phyloP scores from a whole-genome alignment of 352 stramenopile species.

The Phytophthora tentaculata region DNA sequence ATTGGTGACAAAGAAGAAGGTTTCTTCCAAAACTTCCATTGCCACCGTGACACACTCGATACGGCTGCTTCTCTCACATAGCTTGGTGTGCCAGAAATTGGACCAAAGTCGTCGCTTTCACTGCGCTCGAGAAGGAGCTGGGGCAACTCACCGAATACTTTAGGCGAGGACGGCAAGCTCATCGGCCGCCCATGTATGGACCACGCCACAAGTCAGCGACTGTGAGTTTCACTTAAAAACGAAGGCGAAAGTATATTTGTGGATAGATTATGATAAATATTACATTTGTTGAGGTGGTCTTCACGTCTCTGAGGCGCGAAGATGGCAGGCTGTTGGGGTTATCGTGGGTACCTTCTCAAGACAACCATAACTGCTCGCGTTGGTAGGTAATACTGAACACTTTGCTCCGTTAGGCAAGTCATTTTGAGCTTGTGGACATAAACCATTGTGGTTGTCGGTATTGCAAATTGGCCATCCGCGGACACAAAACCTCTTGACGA shows the following conservation, averaged over 20 bases:
- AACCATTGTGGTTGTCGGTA: constrained; percentile 21
- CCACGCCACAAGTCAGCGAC: too few relatives aligned
- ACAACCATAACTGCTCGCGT: constrained; percentile 39
- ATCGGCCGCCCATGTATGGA: constrained; percentile 17
- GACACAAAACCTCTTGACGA: constrained; percentile 45
- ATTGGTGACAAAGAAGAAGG: neutral
- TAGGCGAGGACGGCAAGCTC: constrained; percentile 14
- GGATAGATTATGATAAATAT: too few relatives aligned
- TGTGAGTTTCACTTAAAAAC: too few relatives aligned
- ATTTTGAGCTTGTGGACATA: constrained; percentile 41
- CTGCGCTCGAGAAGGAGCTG: constrained; percentile 33
- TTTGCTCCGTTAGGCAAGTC: constrained; percentile 44
- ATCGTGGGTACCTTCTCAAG: constrained; percentile 9
- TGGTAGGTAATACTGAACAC: constrained; percentile 31
- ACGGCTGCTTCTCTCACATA: constrained; percentile 14
- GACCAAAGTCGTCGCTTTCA: constrained; percentile 29
- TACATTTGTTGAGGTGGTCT: neutral
- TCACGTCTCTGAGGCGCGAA: constrained; percentile 3
- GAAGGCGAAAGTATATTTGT: too few relatives aligned
- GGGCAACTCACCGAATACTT: constrained; percentile 20
- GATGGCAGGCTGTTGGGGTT: constrained; percentile 2
- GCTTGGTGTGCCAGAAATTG: neutral
- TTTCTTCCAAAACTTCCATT: constrained; percentile 36
- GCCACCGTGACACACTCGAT: constrained; percentile 20
- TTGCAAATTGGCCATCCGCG: constrained; percentile 32